Conservation (phyloP, 225 moss, liverwort and hornwort genomes). For the Marchantia paleacea region DNA sequence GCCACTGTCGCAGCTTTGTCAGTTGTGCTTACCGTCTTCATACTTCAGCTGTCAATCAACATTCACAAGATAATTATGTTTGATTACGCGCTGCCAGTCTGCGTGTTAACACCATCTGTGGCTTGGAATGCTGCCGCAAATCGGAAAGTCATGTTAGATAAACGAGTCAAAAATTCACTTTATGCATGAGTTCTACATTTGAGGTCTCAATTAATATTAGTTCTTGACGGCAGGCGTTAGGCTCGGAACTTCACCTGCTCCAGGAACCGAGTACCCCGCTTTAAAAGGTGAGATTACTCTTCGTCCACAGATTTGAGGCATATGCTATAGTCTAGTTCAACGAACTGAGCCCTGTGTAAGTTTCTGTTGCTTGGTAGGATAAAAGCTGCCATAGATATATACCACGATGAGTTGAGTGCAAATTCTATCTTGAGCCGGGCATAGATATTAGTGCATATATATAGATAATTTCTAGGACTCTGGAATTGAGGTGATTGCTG, state of each 20-base stretch:
- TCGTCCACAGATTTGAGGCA: too few relatives aligned
- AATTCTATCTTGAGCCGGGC: not conserved
- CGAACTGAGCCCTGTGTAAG: too few relatives aligned
- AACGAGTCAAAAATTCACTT: not conserved
- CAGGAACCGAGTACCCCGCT: constrained; percentile 1
- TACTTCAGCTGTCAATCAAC: not conserved
- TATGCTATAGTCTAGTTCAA: too few relatives aligned
- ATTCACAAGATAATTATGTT: not conserved
- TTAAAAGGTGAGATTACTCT: not conserved
- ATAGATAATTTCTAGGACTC: too few relatives aligned
- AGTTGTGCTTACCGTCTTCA: not conserved
- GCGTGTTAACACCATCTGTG: not conserved
- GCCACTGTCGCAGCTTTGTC: not conserved
- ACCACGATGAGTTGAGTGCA: not conserved
- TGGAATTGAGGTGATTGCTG: not conserved
- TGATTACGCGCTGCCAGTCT: not conserved
- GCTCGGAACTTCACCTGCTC: not conserved
- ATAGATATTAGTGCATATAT: not conserved
- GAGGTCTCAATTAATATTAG: not conserved
- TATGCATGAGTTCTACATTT: too few relatives aligned
- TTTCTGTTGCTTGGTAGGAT: too few relatives aligned
- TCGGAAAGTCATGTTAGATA: not conserved
- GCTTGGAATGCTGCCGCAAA: not conserved
- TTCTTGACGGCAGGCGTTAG: not conserved
- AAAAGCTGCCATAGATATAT: too few relatives aligned